Percentiles rank a stretch among this genome's conserved stretches.
Conservation (phyloP, 2,329 filamentous ascomycete genomes). For the Fusarium coicis region DNA sequence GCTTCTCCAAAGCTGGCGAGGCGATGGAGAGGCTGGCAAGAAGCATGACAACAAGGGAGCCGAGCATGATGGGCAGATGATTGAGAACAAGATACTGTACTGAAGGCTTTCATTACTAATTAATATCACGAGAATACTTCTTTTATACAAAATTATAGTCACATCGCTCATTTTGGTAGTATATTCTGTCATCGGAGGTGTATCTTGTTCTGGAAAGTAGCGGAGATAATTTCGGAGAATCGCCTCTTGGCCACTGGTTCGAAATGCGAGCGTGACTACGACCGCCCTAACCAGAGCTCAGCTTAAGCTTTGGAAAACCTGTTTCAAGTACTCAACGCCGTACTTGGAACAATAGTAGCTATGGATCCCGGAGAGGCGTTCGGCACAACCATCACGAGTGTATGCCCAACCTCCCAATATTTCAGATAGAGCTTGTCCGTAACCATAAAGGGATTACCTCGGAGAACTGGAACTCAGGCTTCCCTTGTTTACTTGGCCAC, state of each 20-base stretch:
- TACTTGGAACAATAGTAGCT: rapidly evolving
- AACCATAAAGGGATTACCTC: neutral
- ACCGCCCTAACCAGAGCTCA: neutral
- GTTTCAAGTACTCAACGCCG: no score
- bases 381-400: neutral
- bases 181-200: constrained; percentile 36
- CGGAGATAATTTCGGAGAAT: constrained; percentile 38
- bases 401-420: neutral
- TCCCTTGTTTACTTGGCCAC: neutral
- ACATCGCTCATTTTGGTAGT: neutral
- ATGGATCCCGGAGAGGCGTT: neutral
- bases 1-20: constrained; percentile 28
- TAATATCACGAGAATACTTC: neutral
- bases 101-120: neutral
- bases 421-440: neutral
- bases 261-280: neutral
- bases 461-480: rapidly evolving
- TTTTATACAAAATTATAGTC: constrained; percentile 13
- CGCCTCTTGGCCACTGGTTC: neutral
- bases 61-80: constrained; percentile 3
- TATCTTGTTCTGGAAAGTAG: constrained; percentile 28
- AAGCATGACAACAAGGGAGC: constrained; percentile 9
- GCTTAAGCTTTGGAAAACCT: neutral
- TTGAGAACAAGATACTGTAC: neutral
- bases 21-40: constrained; percentile 17